Percentiles rank a stretch among this genome's conserved stretches.
Evolutionary conservation across 2,329 filamentous ascomycete species (phyloP).

Genomic region (Trichoderma brevicompactum): DNA sequence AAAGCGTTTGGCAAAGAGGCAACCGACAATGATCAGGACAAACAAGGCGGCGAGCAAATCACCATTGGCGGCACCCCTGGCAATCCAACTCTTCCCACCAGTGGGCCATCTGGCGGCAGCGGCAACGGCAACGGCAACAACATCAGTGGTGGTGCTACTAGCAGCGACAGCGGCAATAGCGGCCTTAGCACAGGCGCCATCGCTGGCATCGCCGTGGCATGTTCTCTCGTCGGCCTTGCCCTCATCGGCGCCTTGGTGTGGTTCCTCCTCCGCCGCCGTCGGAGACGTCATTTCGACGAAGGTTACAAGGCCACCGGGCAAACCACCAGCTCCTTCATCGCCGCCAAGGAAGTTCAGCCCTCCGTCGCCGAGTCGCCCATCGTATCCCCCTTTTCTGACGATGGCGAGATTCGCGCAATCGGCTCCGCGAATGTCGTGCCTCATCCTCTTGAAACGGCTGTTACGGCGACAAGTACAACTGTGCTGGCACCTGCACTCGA

Average conservation of each 20-base stretch:
- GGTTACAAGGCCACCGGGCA: slow-evolving; percentile 31
- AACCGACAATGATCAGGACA: background rate
- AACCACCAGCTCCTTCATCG: slow-evolving; percentile 46
- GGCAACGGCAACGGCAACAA: background rate
- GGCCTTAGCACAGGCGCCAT: slow-evolving; percentile 50
- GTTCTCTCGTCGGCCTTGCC: slow-evolving; percentile 45
- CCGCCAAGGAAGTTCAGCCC: slow-evolving; percentile 52
- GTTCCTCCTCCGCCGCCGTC: slow-evolving; percentile 51
- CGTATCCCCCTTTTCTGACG: slow-evolving; percentile 50
- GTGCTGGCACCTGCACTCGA: background rate
- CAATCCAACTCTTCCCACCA: background rate
- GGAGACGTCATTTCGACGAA: slow-evolving; percentile 31
- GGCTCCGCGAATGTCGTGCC: background rate
- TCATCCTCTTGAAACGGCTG: background rate
- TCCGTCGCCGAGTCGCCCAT: slow-evolving; percentile 46
- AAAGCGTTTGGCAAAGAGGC: background rate
- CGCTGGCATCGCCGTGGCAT: slow-evolving; percentile 53
- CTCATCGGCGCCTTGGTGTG: slow-evolving; percentile 48
- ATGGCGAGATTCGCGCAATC: slow-evolving; percentile 36
- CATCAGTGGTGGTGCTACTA: background rate
- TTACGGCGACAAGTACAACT: background rate
- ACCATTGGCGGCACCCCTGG: background rate
- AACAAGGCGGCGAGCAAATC: slow-evolving; percentile 2
- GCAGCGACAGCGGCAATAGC: slow-evolving; percentile 29
- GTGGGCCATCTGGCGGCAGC: background rate